A percentile compares a stretch with the other conserved stretches of the same genome.
phyloP scores from a whole-genome alignment of 257 asterid genomes.

The Forsythia viridissima region DNA sequence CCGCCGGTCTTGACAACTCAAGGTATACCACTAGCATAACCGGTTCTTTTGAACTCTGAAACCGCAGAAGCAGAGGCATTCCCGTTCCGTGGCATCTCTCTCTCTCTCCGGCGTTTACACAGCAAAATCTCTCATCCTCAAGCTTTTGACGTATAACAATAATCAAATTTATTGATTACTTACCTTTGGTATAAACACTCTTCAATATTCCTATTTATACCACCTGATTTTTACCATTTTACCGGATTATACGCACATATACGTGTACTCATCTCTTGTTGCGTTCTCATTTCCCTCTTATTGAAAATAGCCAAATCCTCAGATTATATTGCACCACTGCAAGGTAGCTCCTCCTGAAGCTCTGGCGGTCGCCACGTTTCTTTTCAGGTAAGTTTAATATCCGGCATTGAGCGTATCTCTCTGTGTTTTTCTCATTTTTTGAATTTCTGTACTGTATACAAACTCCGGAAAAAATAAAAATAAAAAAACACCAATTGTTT shows the following conservation, averaged over 20 bases:
- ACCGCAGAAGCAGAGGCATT: not conserved
- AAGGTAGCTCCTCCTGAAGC: conserved; percentile 12
- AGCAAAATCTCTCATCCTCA: not conserved
- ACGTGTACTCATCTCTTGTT: not conserved
- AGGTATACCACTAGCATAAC: not conserved
- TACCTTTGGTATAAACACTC: conserved; percentile 6
- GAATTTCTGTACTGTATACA: conserved; percentile 17
- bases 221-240: not conserved
- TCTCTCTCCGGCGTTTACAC: not conserved
- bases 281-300: not conserved
- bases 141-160: not conserved
- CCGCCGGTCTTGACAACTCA: too few relatives aligned
- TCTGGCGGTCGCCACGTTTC: conserved; percentile 27
- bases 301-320: conserved; percentile 13
- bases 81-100: not conserved
- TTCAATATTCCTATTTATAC: not conserved
- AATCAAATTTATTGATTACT: not conserved
- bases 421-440: conserved; percentile 1
- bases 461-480: not conserved
- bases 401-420: not conserved
- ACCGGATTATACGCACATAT: not conserved
- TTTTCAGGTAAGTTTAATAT: conserved; percentile 30
- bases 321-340: conserved; percentile 21
- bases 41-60: not conserved
- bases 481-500: not conserved